Base-by-base conservation (phyloP, 768 basidiomycete genomes). In the Lentinula guzmanii region DNA sequence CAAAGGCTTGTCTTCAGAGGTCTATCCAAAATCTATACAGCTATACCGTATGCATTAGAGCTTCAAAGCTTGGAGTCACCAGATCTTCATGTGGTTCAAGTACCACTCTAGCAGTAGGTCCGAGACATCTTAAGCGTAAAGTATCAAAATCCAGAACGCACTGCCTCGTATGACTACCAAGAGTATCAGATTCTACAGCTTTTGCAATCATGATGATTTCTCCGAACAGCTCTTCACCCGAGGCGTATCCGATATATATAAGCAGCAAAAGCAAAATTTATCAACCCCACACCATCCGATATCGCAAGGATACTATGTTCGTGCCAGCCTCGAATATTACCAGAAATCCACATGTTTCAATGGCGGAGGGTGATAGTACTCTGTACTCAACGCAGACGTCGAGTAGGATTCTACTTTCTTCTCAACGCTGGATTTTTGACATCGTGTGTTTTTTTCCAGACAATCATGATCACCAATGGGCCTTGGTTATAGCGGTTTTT, bases 401-500 rank as follows among this genome's bases (percentile, higher is more conserved):
- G 31, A 54, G 34, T 21, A 21, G 53, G 34, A 41, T 35, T 16
- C 2, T n/a, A 5, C 13, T 11, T 11, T 39, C 1, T 54, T 35
- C 7, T 18, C 0, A 8, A 35, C n/a, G 9, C 18, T 39, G 11
- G 5, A 39, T 28, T 28, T 28, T 28, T 28, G 28, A 28, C 28
- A 28, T 28, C 0, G 3, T 0, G 28, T 11, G 1, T n/a, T 5
- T 18, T 21, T 21, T 6, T 13, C n/a, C 5, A 39, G 37, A 8
- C 37, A 1, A 39, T 39, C 2, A 51, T 6, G 33, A 33, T 28
- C 39, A 58, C 33, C 11, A 24, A 28, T 71, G 65, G 43, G 66
- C 69, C 31, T 58, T 70, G 0, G 35, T 72, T 3, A 67, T 75
- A 42, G 43, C 75, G 4, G 61, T 72, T 10, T 55, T 74, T 15